Evolutionary conservation across 2,329 filamentous ascomycete genomes (phyloP).

Genomic region (Aureobasidium namibiae): DNA sequence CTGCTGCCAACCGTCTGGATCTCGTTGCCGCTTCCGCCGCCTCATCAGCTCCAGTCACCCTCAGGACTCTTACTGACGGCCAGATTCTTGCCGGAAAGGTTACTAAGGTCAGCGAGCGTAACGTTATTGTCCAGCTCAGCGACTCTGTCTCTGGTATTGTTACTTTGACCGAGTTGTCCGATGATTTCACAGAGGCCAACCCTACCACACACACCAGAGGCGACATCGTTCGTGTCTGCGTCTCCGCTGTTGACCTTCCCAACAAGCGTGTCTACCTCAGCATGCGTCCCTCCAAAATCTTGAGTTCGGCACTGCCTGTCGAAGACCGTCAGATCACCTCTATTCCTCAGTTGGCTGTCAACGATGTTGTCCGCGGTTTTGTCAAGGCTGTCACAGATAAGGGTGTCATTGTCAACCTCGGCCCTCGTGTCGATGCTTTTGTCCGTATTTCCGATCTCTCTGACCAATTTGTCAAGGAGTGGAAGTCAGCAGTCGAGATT

Average conservation of each 20-base stretch:
- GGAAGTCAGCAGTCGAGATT: constrained; percentile 80
- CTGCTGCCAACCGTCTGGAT: constrained; percentile 67
- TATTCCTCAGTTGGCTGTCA: constrained; percentile 61
- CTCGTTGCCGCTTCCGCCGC: constrained; percentile 64
- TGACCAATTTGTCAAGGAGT: constrained; percentile 86
- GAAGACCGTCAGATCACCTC: constrained; percentile 72
- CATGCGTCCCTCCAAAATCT: constrained; percentile 73
- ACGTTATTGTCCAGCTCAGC: constrained; percentile 77
- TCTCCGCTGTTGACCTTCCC: constrained; percentile 67
- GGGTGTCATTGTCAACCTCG: constrained; percentile 78
- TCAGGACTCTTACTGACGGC: constrained; percentile 65
- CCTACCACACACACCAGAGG: constrained; percentile 70
- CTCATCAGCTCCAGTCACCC: constrained; percentile 48
- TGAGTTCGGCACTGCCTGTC: constrained; percentile 75
- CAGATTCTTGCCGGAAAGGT: constrained; percentile 77
- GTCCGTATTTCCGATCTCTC: constrained; percentile 84
- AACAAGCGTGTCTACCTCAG: constrained; percentile 84
- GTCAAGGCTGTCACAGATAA: constrained; percentile 84
- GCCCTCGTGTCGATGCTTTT: constrained; percentile 71
- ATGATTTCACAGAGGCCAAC: constrained; percentile 77
- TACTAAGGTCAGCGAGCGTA: constrained; percentile 76
- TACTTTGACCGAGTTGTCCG: constrained; percentile 71
- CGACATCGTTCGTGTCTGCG: constrained; percentile 78
- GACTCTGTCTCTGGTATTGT: constrained; percentile 72
- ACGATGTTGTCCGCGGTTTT: constrained; percentile 81